Base-by-base conservation (phyloP, 1,284 basidiomycete genomes). In the Ustilago loliicola region DNA sequence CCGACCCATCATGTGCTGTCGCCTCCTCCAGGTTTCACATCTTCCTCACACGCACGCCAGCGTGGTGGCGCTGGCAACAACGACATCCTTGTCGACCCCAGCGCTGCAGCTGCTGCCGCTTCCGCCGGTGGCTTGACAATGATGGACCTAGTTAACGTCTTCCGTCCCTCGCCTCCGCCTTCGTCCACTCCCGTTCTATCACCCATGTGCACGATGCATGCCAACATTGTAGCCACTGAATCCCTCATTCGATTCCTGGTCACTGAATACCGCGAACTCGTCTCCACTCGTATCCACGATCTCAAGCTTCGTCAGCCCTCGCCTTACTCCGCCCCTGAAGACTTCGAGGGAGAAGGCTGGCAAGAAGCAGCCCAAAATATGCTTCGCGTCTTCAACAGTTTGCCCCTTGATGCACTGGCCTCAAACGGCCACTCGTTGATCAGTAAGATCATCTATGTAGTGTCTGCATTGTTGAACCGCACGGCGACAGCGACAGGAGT, bases 181-280 rank as follows among this genome's bases (percentile, higher is more conserved):
- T 32, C 45, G 0, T 58, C 66, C 2, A 64, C 69, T 9, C 70
- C 72, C 10, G 62, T 75, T 3, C 61, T 81, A 10, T 74, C 73
- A 11, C 77, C 74, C 51, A 76, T 77, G 65, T 79, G 74, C 36
- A 81, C 77, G n/a, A 70, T 79, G 71, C 69, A 79, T 45, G 80
- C 80, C 66, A 81, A 81, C 68, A 74, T 81, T 17, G 68, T 81
- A 4, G 60, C 76, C 32, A 81, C 80, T 34, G 80, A 77, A 53
- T 66, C 65, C 17, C 76, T 81, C 48, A 68, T 78, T 17, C 71
- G 80, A 2, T 81, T 81, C 63, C 55, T 81, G 15, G 57, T 80
- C 15, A 68, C 66, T 54, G 80, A 81, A 38, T 80, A 80, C 34
- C 70, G 72, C 42, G 74, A 79, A 29, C 19, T 80, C 23, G 55